Conservation (phyloP, 139 green algal species). For the Closterium sp. region DNA sequence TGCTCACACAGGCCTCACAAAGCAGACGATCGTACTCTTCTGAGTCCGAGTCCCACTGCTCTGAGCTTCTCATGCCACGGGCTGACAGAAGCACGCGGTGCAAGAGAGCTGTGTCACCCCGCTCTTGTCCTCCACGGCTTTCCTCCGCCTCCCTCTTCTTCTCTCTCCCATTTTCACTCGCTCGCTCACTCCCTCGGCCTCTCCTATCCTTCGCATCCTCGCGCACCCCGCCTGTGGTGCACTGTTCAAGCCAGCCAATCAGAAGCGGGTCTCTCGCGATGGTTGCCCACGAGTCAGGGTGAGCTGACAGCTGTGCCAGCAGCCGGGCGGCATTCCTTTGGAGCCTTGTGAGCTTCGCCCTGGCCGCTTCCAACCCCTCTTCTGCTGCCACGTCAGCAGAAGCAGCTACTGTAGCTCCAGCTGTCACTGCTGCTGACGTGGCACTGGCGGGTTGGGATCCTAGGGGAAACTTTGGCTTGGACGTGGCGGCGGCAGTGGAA, state of each 20-base stretch:
- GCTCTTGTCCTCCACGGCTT: background rate
- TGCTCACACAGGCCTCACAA: background rate
- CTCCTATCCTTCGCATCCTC: background rate
- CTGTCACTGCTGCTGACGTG: background rate
- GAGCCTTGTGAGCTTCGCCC: background rate
- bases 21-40: background rate
- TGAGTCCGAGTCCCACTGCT: too few species aligned
- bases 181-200: background rate
- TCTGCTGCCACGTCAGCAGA: background rate
- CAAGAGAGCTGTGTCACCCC: too few species aligned
- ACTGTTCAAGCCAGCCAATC: slow-evolving; percentile 19
- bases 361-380: background rate
- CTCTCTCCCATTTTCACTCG: too few species aligned
- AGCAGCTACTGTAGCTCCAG: background rate
- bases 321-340: slow-evolving; percentile 22
- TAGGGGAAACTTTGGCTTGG: background rate
- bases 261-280: slow-evolving; percentile 7
- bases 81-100: too few species aligned
- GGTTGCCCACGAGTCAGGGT: background rate
- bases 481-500: too few species aligned
- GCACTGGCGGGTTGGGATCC: background rate
- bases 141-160: background rate
- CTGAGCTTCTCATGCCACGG: too few species aligned
- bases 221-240: background rate
- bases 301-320: slow-evolving; percentile 23